A percentile compares a stretch with the other conserved stretches of the same genome.
phyloP scores from a whole-genome alignment of 495 filamentous ascomycete genomes.

The Penicillium salamii region DNA sequence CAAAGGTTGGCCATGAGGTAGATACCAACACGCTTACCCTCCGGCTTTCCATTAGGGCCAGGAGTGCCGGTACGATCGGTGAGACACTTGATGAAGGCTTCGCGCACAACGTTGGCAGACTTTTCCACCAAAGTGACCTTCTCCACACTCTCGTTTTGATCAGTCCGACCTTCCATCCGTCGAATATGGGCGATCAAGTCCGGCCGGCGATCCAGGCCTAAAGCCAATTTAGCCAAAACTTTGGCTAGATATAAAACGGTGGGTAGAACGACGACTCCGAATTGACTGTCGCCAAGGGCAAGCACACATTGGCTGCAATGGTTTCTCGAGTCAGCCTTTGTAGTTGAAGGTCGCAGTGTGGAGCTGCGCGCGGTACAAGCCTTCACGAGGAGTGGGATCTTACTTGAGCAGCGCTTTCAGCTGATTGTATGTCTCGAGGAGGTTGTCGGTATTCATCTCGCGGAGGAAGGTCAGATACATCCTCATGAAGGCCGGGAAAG shows the following conservation, averaged over 20 bases:
- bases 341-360: neutral
- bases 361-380: neutral
- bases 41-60: slow-evolving; percentile 53
- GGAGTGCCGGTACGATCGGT: slow-evolving; percentile 70
- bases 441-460: slow-evolving; percentile 70
- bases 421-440: slow-evolving; percentile 70
- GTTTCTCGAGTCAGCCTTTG: slow-evolving; percentile 2
- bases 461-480: slow-evolving; percentile 77
- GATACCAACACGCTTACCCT: slow-evolving; percentile 82
- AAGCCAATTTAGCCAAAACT: slow-evolving; percentile 73
- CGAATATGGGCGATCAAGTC: slow-evolving; percentile 61
- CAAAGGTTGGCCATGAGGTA: slow-evolving; percentile 90
- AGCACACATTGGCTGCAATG: slow-evolving; percentile 64
- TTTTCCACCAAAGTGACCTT: slow-evolving; percentile 76
- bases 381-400: slow-evolving; percentile 20
- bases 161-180: slow-evolving; percentile 44
- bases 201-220: slow-evolving; percentile 72
- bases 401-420: slow-evolving; percentile 72
- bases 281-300: slow-evolving; percentile 71
- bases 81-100: slow-evolving; percentile 87
- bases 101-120: slow-evolving; percentile 81
- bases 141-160: slow-evolving; percentile 53
- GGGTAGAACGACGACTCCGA: slow-evolving; percentile 74
- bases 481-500: slow-evolving; percentile 73
- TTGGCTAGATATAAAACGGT: slow-evolving; percentile 74